Base-by-base conservation (phyloP, 306 rosid species). In the Dalbergia cultrata region DNA sequence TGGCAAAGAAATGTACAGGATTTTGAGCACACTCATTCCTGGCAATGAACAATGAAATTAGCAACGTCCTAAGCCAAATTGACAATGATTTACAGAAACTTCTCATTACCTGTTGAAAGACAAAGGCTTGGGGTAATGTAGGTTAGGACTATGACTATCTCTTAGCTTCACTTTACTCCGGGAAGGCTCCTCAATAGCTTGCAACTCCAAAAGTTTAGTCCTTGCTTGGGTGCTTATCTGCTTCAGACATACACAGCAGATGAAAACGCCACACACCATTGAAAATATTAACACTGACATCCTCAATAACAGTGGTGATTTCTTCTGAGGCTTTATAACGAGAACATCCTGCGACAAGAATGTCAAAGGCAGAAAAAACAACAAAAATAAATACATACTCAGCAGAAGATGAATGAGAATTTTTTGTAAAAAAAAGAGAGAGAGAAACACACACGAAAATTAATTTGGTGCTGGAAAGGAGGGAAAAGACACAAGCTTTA, bases 1-100 rank as follows among this genome's bases (percentile, higher is more conserved):
- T 91, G 39, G 91, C 94, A 78, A 93, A 95, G 84, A 90, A 91
- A 45, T 81, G 85, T 37, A 95, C 97, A 74, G 99, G 95, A 88
- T 91, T 93, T 5, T 33, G 33, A 35, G 81, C 87, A 90, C 99
- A 93, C 81, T 91, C 95, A 74, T 82, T 92, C 92, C 99, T 93
- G 76, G 3, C 34, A 85, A 70, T 69, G 59, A 43, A 79, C 49
- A 77, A 82, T 1, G 17, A 45, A 72, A 72, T 82, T 71, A 81
- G 81, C 56, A 6, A 47, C 13, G 26, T 54, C 66, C 74, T 44
- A 84, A 61, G 5, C 47, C 69, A 75, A 74, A 19, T 12, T 9
- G 22, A 14, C 68, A 66, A 69, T 19, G 26, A 35, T 9, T 13
- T 3, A 41, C 6, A 13, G 9, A 75, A 89, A 57, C 45, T 76